Evolutionary conservation across 78 protist species (phyloP).

Genomic region (Tieghemostelium lacteum): DNA sequence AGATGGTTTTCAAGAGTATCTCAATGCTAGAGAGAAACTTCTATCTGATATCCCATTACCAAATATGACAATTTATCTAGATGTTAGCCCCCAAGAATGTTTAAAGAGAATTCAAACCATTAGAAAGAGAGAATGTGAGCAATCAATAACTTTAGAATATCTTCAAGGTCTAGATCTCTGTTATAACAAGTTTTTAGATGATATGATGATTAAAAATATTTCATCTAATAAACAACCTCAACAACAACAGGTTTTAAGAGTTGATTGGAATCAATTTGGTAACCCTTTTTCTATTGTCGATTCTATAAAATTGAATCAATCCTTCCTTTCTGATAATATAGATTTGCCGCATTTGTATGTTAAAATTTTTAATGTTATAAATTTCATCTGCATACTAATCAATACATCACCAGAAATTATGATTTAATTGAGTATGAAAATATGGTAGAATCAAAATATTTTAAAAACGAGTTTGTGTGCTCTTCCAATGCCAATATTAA

Average conservation of each 20-base stretch:
- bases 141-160: slow-evolving; percentile 84
- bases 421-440: too few relatives aligned
- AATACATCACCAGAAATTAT: too few relatives aligned
- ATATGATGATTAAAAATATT: slow-evolving; percentile 50
- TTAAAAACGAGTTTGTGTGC: too few relatives aligned
- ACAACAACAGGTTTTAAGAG: slow-evolving; percentile 53
- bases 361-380: too few relatives aligned
- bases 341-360: too few relatives aligned
- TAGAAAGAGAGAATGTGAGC: slow-evolving; percentile 84
- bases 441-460: too few relatives aligned
- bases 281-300: slow-evolving; percentile 6
- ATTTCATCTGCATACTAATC: too few relatives aligned
- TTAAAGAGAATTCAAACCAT: slow-evolving; percentile 52
- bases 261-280: slow-evolving; percentile 85
- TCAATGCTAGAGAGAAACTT: slow-evolving; percentile 9
- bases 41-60: slow-evolving; percentile 75
- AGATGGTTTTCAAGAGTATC: slow-evolving; percentile 70
- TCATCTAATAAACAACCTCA: too few relatives aligned
- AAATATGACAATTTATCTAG: slow-evolving; percentile 53
- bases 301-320: too few relatives aligned
- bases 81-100: slow-evolving; percentile 80
- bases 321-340: too few relatives aligned
- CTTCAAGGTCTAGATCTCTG: slow-evolving; percentile 60
- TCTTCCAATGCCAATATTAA: too few relatives aligned
- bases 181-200: slow-evolving; percentile 54